Percentiles rank a stretch among this genome's conserved stretches.
Evolutionary conservation across 2,329 filamentous ascomycete genomes (phyloP).

Genomic region (Mycosphaerelloides madeirae): DNA sequence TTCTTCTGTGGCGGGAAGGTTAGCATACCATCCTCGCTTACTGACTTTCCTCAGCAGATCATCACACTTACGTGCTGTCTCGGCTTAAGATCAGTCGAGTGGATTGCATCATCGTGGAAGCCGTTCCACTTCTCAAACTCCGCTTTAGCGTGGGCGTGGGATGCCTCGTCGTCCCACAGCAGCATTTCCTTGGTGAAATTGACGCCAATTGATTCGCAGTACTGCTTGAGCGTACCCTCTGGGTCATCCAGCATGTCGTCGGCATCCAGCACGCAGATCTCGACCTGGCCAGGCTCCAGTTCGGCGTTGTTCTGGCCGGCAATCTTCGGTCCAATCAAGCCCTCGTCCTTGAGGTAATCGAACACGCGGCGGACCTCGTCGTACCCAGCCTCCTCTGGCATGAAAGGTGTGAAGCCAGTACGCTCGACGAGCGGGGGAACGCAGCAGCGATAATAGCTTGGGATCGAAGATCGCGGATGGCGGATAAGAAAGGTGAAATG

Average conservation of each 20-base stretch:
- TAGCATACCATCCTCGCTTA: neutral
- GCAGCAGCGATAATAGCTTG: constrained; percentile 91
- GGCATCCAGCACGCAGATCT: constrained; percentile 84
- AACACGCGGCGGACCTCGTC: constrained; percentile 80
- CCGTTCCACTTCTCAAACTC: constrained; percentile 96
- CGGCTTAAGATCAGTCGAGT: constrained; percentile 70
- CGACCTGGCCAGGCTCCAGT: constrained; percentile 38
- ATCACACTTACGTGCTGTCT: constrained; percentile 53
- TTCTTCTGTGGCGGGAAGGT: constrained; percentile 43
- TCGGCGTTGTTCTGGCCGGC: constrained; percentile 43
- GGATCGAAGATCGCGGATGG: constrained; percentile 85
- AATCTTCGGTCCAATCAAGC: constrained; percentile 65
- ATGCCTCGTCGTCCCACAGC: constrained; percentile 72
- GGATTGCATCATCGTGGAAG: constrained; percentile 91
- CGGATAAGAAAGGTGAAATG: constrained; percentile 97
- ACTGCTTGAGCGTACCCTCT: constrained; percentile 66
- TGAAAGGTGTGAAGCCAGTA: constrained; percentile 83
- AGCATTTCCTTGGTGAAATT: constrained; percentile 75
- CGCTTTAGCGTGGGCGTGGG: constrained; percentile 62
- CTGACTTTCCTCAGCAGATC: constrained; percentile 2
- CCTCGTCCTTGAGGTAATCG: constrained; percentile 69
- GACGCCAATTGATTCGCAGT: constrained; percentile 76
- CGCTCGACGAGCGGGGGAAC: constrained; percentile 76
- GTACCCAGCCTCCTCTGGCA: constrained; percentile 85
- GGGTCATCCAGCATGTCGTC: constrained; percentile 90